Evolutionary conservation across 1,284 basidiomycete species (phyloP), one percentile per base, ranked within the genome.

Genomic region (Hypsizygus ulmarius): DNA sequence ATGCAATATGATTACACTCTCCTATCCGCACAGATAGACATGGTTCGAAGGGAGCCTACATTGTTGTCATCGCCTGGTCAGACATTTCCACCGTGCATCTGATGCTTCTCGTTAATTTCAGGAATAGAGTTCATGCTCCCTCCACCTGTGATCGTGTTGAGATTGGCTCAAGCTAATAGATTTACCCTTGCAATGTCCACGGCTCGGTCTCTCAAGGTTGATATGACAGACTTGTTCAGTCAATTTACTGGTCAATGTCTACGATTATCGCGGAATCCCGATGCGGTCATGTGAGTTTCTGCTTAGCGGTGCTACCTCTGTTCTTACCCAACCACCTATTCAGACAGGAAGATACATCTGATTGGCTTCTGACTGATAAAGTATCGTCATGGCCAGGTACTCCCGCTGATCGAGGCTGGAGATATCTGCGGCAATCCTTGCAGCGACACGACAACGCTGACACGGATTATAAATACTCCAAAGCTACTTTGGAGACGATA

Each of bases 181-280:
- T 95, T 90, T 64, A 90, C 88, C 58, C 72, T 81, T 42, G 96
- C 96, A 1, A 81, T 95, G 67, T 67, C 82, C 6, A 81, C 84
- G 19, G 95, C 92, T 0, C 79, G 81, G 30, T 81, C 79, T 44
- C 77, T 97, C 34, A 74, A 79, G 21, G 83, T 94, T 21, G 93
- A 97, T 67, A 90, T 96, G 87, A 82, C 83, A 2, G 86, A 91
- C 55, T 64, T 96, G 16, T 97, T 98, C 63, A 77, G 81, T 33
- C 79, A 82, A 49, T 71, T 99, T 43, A 84, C 93, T 0, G 74
- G 74, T 21, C 86, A 89, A 60, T 97, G 94, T 62, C 70, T 97
- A 43, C 81, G 84, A 49, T 71, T 95, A 30, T 77, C 84, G 19
- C 76, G 76, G 53, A 73, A 79, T 51, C 72, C 79, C 5, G 78